Percentiles rank a stretch among this genome's conserved stretches.
These are phyloP conservation scores for Schwanniomyces vanrijiae DNA, from an alignment of 805 yeast genomes.

Conservation along the genomic window DNA sequence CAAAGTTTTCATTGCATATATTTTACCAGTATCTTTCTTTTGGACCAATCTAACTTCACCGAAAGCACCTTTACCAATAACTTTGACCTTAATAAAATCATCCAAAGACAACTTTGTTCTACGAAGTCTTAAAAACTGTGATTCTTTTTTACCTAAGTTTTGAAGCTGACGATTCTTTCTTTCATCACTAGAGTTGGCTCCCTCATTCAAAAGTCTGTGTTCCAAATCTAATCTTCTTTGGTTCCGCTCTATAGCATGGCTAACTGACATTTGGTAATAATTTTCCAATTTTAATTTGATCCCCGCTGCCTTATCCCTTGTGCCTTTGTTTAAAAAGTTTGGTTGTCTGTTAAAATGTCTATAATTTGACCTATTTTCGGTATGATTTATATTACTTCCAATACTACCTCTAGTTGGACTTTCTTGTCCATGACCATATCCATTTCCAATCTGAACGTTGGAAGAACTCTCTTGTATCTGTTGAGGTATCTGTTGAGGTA, in stretches of 20 bases:
- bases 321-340: constrained; percentile 63
- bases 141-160: constrained; percentile 83
- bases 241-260: constrained; percentile 92
- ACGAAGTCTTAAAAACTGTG: constrained; percentile 79
- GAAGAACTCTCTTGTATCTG: constrained; percentile 1
- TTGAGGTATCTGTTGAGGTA: constrained; percentile 8
- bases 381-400: background rate
- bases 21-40: constrained; percentile 87
- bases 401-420: background rate
- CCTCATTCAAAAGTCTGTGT: constrained; percentile 64
- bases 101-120: constrained; percentile 81
- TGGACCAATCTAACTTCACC: constrained; percentile 96
- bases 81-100: constrained; percentile 87
- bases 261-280: constrained; percentile 79
- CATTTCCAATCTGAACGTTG: background rate
- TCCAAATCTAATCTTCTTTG: constrained; percentile 88
- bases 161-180: constrained; percentile 79
- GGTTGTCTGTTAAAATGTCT: constrained; percentile 84
- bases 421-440: background rate
- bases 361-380: constrained; percentile 41
- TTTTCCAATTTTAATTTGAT: constrained; percentile 80
- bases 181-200: constrained; percentile 70
- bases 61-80: constrained; percentile 95
- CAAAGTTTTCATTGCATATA: constrained; percentile 91
- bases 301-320: constrained; percentile 84